phyloP scores from a whole-genome alignment of 176 grass and related monocot genomes.

The Zoysia pacifica region DNA sequence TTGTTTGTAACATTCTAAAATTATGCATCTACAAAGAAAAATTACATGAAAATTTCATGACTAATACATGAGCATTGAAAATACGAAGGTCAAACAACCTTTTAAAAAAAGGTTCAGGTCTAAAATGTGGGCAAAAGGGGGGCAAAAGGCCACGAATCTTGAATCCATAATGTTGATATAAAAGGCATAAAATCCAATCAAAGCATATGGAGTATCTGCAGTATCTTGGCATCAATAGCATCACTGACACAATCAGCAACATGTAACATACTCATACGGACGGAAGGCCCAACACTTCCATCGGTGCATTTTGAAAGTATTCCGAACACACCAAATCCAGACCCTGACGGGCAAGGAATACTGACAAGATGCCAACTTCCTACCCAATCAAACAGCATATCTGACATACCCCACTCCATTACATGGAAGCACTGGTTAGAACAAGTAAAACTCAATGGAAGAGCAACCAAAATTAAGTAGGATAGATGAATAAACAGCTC shows the following conservation, averaged over 20 bases:
- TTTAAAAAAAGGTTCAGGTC: slow-evolving; percentile 17
- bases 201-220: slow-evolving; percentile 8
- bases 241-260: not conserved
- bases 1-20: slow-evolving; percentile 17
- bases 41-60: slow-evolving; percentile 26
- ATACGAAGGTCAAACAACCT: slow-evolving; percentile 15
- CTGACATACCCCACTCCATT: slow-evolving; percentile 21
- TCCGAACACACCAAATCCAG: slow-evolving; percentile 11
- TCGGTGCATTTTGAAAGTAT: slow-evolving; percentile 9
- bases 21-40: not conserved
- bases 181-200: slow-evolving; percentile 17
- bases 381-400: not conserved
- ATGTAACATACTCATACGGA: not conserved
- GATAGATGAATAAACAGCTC: not conserved
- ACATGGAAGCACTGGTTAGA: slow-evolving; percentile 27
- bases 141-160: not conserved
- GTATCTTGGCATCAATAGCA: not conserved
- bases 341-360: not conserved
- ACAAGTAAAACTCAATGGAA: slow-evolving; percentile 11
- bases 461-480: slow-evolving; percentile 10
- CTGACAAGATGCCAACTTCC: not conserved
- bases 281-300: slow-evolving; percentile 3
- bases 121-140: not conserved
- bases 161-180: not conserved
- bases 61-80: not conserved